These are phyloP conservation scores for Xerocomellus dryophilus DNA, from an alignment of 768 basidiomycete genomes.

Conservation along the genomic window DNA sequence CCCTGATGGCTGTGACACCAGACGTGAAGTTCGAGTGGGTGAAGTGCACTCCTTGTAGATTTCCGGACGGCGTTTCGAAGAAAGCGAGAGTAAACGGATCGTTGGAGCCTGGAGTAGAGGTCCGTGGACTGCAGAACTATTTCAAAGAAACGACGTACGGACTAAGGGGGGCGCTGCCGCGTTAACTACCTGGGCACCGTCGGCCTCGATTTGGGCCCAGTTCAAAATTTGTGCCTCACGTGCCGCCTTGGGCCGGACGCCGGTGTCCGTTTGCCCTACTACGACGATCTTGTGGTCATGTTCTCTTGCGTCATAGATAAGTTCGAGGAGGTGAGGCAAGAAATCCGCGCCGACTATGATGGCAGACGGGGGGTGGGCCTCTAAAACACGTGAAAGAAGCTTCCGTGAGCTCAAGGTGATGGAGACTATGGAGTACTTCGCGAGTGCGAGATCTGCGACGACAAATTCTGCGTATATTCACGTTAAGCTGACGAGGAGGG, in stretches of 20 bases:
- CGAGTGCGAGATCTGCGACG: conserved; percentile 75
- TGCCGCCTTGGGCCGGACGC: conserved; percentile 45
- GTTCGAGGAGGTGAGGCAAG: conserved; percentile 66
- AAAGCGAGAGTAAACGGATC: conserved; percentile 71
- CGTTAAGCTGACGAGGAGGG: background rate
- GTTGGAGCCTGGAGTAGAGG: conserved; percentile 30
- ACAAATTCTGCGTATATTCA: conserved; percentile 56
- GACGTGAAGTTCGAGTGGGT: conserved; percentile 87
- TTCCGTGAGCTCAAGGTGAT: conserved; percentile 59
- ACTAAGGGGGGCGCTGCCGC: conserved; percentile 45
- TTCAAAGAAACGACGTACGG: conserved; percentile 41
- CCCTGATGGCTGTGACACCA: conserved; percentile 77
- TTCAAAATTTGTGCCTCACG: conserved; percentile 54
- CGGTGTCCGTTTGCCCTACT: conserved; percentile 58
- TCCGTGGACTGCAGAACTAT: background rate
- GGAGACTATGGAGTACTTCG: conserved; percentile 64
- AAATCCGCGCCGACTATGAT: conserved; percentile 70
- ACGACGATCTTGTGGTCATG: conserved; percentile 62
- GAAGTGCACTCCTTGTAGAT: conserved; percentile 59
- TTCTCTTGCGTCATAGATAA: conserved; percentile 60
- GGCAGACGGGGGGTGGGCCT: conserved; percentile 64
- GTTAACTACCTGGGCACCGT: conserved; percentile 50
- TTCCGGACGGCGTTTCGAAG: conserved; percentile 50
- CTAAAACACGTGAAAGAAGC: conserved; percentile 63
- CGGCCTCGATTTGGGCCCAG: conserved; percentile 70